A percentile compares a stretch with the other conserved stretches of the same genome.
Conservation (phyloP, 2,329 filamentous ascomycete species). For the Sclerotinia trifoliorum region DNA sequence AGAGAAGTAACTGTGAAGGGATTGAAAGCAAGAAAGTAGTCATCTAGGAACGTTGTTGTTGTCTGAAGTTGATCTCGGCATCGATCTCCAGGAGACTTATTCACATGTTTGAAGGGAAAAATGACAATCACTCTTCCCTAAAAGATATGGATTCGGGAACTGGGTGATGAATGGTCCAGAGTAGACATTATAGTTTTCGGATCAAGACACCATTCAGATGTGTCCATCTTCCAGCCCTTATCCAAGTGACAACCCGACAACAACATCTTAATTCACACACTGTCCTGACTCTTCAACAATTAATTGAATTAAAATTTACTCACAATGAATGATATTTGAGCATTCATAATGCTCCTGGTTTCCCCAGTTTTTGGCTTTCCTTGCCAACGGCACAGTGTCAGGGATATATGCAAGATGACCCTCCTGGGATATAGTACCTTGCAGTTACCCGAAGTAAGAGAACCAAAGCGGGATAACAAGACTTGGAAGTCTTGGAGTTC, state of each 20-base stretch:
- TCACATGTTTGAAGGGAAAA: constrained; percentile 5
- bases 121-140: neutral
- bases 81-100: neutral
- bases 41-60: neutral
- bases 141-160: constrained; percentile 1
- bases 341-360: constrained; percentile 48
- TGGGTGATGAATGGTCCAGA: neutral
- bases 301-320: constrained; percentile 36
- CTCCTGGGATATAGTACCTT: constrained; percentile 34
- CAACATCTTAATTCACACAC: constrained; percentile 5
- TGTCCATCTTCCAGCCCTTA: constrained; percentile 6
- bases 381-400: constrained; percentile 19
- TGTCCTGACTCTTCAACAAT: neutral
- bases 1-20: neutral
- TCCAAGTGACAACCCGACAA: constrained; percentile 18
- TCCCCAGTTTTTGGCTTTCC: constrained; percentile 30
- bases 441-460: constrained; percentile 34
- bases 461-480: constrained; percentile 15
- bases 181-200: constrained; percentile 3
- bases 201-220: constrained; percentile 12
- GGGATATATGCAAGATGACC: constrained; percentile 36
- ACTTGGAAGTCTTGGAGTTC: constrained; percentile 4
- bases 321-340: constrained; percentile 58
- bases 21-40: neutral
- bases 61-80: constrained; percentile 10